A percentile compares a stretch with the other conserved stretches of the same genome.
These are phyloP conservation scores for Panicum hallii DNA, from an alignment of 202 grass and related monocot species.

Conservation along the genomic window DNA sequence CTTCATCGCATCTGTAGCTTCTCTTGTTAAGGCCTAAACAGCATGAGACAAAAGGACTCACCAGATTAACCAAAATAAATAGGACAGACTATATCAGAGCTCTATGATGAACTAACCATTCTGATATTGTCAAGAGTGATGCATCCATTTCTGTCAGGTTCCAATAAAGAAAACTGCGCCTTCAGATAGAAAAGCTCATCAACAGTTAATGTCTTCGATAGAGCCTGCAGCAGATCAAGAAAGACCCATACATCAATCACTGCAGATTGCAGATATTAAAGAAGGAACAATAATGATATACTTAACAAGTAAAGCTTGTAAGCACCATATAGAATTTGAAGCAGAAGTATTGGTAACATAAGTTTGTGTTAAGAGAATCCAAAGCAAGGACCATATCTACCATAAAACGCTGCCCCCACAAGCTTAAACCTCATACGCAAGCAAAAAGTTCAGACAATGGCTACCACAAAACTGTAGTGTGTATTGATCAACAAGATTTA, in stretches of 20 bases:
- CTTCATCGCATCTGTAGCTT: conserved; percentile 84
- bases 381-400: not conserved
- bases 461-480: not conserved
- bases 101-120: conserved; percentile 58
- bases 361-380: not conserved
- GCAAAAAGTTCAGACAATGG: not conserved
- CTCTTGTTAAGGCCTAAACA: conserved; percentile 68
- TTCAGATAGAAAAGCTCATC: conserved; percentile 87
- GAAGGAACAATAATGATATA: conserved; percentile 2
- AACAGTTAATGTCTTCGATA: conserved; percentile 80
- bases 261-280: conserved; percentile 21
- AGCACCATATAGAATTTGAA: conserved; percentile 3
- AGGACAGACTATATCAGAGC: not conserved
- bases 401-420: not conserved
- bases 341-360: conserved; percentile 6
- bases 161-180: conserved; percentile 74
- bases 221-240: conserved; percentile 63
- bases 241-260: conserved; percentile 20
- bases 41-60: conserved; percentile 16
- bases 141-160: conserved; percentile 76
- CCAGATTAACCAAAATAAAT: not conserved
- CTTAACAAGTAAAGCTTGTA: conserved; percentile 18
- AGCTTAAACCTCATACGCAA: not conserved
- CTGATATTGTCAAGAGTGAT: conserved; percentile 86
- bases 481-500: not conserved